These are phyloP conservation scores for Amanita pallidorosea DNA, from an alignment of 768 basidiomycete species.

Conservation along the genomic window DNA sequence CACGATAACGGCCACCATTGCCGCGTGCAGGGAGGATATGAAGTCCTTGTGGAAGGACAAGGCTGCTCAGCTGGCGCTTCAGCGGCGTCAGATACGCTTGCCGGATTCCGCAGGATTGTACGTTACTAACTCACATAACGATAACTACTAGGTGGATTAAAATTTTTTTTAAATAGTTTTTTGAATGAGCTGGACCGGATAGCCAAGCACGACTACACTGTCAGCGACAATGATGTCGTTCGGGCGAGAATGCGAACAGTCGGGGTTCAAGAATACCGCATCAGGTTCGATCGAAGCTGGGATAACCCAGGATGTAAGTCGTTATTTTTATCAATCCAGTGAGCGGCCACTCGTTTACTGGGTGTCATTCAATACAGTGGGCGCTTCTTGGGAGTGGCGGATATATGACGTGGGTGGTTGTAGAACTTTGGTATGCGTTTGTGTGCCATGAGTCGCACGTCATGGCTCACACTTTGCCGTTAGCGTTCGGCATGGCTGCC, in stretches of 20 bases:
- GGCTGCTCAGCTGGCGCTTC: constrained; percentile 40
- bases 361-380: constrained; percentile 10
- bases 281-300: constrained; percentile 35
- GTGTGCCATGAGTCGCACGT: background rate
- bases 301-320: constrained; percentile 22
- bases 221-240: constrained; percentile 65
- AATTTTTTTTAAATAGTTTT: too few species aligned
- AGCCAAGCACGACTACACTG: constrained; percentile 46
- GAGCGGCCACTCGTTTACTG: too few species aligned
- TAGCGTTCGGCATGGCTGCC: constrained; percentile 77
- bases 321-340: background rate
- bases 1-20: constrained; percentile 39
- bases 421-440: constrained; percentile 43
- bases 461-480: background rate
- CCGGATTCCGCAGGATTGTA: constrained; percentile 64
- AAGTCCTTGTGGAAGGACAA: constrained; percentile 53
- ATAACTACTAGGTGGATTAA: too few species aligned
- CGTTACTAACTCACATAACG: too few species aligned
- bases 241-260: constrained; percentile 60
- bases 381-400: constrained; percentile 46
- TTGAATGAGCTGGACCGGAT: constrained; percentile 60
- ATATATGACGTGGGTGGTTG: constrained; percentile 78
- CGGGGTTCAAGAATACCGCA: constrained; percentile 57
- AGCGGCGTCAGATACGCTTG: constrained; percentile 33
- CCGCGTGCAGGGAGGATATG: constrained; percentile 53